Conservation (phyloP, 1,284 basidiomycete species). For the Malassezia globosa region DNA sequence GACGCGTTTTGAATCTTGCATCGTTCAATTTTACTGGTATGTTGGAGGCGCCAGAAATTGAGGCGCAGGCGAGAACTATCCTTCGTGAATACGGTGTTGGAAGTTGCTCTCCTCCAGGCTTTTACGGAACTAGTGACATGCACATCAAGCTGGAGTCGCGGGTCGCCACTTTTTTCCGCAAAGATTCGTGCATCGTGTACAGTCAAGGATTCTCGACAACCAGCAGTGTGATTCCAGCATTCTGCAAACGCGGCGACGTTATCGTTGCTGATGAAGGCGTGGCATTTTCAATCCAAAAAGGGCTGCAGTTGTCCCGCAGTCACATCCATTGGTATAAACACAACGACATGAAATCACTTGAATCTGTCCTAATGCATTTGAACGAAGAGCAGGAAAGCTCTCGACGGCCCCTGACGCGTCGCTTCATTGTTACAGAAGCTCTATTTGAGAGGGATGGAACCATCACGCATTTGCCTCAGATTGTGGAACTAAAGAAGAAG, state of each 20-base stretch:
- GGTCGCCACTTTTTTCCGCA: slow-evolving; percentile 79
- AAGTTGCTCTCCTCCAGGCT: slow-evolving; percentile 89
- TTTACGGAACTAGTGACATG: slow-evolving; percentile 93
- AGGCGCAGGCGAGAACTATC: slow-evolving; percentile 70
- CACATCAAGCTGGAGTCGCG: slow-evolving; percentile 79
- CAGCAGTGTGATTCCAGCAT: slow-evolving; percentile 88
- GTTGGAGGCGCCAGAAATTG: slow-evolving; percentile 74
- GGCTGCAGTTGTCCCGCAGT: slow-evolving; percentile 86
- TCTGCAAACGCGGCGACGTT: slow-evolving; percentile 93
- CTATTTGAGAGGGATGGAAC: slow-evolving; percentile 89
- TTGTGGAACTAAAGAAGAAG: slow-evolving; percentile 85
- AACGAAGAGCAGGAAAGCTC: slow-evolving; percentile 68
- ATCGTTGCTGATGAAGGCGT: slow-evolving; percentile 93
- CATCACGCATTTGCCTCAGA: slow-evolving; percentile 77
- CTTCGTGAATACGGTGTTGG: slow-evolving; percentile 88
- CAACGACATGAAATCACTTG: slow-evolving; percentile 80
- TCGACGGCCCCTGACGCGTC: slow-evolving; percentile 62
- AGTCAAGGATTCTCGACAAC: slow-evolving; percentile 86
- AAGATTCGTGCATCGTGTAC: slow-evolving; percentile 81
- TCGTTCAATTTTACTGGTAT: slow-evolving; percentile 88
- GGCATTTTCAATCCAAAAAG: slow-evolving; percentile 92
- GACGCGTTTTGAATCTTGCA: slow-evolving; percentile 74
- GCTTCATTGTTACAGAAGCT: slow-evolving; percentile 94
- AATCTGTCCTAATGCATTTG: slow-evolving; percentile 69
- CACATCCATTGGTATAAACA: slow-evolving; percentile 90